phyloP scores from a whole-genome alignment of 1,284 basidiomycete species.

The Leccinum subrobustum region DNA sequence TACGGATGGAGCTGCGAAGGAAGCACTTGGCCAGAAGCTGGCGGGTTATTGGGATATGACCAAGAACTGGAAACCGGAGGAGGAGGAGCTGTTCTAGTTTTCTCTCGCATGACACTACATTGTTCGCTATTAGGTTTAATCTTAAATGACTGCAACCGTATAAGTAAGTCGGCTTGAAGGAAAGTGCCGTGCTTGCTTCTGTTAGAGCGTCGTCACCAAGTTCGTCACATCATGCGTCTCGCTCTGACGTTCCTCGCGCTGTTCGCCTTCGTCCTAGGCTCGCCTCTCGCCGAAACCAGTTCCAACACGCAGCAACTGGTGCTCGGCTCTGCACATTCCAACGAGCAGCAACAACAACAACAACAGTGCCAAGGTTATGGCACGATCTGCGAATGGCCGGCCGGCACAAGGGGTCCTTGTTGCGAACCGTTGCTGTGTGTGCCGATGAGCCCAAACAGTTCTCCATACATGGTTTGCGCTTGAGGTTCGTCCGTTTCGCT shows the following conservation, averaged over 20 bases:
- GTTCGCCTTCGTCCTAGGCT: conserved; percentile 6
- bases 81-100: conserved; percentile 62
- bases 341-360: background rate
- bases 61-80: conserved; percentile 82
- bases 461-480: conserved; percentile 14
- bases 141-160: too few species aligned
- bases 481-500: conserved; percentile 1
- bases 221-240: conserved; percentile 14
- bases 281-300: conserved; percentile 10
- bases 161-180: too few species aligned
- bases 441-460: background rate
- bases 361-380: conserved; percentile 5
- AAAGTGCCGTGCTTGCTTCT: background rate
- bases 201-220: background rate
- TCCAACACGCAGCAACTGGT: conserved; percentile 8
- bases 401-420: conserved; percentile 22
- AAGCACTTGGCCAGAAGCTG: conserved; percentile 79
- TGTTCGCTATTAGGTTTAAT: background rate
- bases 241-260: conserved; percentile 1
- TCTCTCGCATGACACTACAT: background rate
- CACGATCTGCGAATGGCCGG: conserved; percentile 17
- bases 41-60: conserved; percentile 94
- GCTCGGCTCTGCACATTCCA: background rate
- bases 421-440: conserved; percentile 17
- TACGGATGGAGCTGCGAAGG: conserved; percentile 83